phyloP scores from a whole-genome alignment of 192 early-diverging fungal species.

The Umbelopsis vinacea region DNA sequence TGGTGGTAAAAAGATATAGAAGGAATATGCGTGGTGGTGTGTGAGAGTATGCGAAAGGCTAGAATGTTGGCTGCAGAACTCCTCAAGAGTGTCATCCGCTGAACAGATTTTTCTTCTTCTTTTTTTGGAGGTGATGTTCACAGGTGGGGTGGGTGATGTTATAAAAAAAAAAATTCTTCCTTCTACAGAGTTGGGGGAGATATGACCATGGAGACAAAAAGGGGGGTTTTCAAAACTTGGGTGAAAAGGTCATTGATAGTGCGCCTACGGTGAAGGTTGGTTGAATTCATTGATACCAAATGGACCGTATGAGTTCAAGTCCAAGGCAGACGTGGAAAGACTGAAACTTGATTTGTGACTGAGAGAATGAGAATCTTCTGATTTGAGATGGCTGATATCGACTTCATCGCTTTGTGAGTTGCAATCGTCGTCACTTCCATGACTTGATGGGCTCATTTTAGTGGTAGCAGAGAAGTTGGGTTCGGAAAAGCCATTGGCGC shows the following conservation, averaged over 20 bases:
- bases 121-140: neutral
- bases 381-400: neutral
- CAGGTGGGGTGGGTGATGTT: neutral
- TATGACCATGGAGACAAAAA: too few species aligned
- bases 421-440: constrained; percentile 7
- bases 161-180: neutral
- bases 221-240: too few species aligned
- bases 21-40: neutral
- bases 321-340: neutral
- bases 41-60: neutral
- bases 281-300: constrained; percentile 7
- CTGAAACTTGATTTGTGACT: constrained; percentile 17
- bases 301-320: neutral
- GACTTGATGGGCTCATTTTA: constrained; percentile 5
- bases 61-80: neutral
- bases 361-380: constrained; percentile 3
- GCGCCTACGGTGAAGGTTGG: neutral
- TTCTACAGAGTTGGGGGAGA: too few species aligned
- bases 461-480: neutral
- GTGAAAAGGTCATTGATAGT: neutral
- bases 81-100: constrained; percentile 5
- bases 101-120: neutral
- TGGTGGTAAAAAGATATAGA: neutral
- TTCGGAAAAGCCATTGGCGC: neutral
- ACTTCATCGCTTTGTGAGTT: constrained; percentile 15